Evolutionary conservation across 352 stramenopile genomes (phyloP).

Genomic region (Phytophthora pisi): DNA sequence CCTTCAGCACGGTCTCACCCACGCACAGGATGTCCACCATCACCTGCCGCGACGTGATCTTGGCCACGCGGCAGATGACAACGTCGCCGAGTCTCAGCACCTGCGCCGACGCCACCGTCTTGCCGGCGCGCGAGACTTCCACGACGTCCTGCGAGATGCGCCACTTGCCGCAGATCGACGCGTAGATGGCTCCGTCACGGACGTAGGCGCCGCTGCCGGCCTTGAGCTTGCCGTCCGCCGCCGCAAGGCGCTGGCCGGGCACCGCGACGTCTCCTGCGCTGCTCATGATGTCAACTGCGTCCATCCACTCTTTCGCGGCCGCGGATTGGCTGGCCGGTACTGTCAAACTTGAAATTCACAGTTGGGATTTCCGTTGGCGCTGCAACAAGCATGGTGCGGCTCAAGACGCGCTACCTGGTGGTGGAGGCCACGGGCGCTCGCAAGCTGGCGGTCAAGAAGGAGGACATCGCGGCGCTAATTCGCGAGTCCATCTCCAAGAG

Average conservation of each 20-base stretch:
- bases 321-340: neutral
- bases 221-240: constrained; percentile 40
- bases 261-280: constrained; percentile 44
- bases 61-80: constrained; percentile 68
- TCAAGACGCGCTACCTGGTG: constrained; percentile 80
- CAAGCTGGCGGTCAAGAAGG: constrained; percentile 60
- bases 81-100: constrained; percentile 72
- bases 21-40: constrained; percentile 82
- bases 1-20: constrained; percentile 71
- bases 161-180: constrained; percentile 67
- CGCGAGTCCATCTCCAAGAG: constrained; percentile 69
- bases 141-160: constrained; percentile 47
- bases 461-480: constrained; percentile 61
- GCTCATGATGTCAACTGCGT: constrained; percentile 35
- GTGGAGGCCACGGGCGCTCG: constrained; percentile 56
- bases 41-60: constrained; percentile 77
- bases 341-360: neutral
- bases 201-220: constrained; percentile 61
- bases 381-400: constrained; percentile 58
- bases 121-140: constrained; percentile 50
- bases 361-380: neutral
- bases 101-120: constrained; percentile 69
- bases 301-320: constrained; percentile 1
- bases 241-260: constrained; percentile 61
- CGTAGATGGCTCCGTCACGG: constrained; percentile 68